Evolutionary conservation across 2,329 filamentous ascomycete species (phyloP).

Genomic region (Elsinoe arachidis): DNA sequence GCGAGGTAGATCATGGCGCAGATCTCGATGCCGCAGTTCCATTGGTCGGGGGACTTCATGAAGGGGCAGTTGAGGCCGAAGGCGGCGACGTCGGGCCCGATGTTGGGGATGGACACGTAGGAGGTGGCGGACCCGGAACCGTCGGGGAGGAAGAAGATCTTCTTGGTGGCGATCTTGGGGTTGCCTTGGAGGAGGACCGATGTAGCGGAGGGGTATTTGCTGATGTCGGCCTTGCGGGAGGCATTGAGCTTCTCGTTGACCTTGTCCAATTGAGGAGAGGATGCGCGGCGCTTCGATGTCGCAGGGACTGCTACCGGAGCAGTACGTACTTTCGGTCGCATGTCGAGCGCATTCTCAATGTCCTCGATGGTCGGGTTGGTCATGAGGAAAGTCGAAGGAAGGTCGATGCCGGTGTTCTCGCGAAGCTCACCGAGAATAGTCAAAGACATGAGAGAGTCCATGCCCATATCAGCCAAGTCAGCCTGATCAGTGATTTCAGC

Average conservation of each 20-base stretch:
- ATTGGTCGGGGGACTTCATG: conserved; percentile 60
- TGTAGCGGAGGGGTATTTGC: conserved; percentile 38
- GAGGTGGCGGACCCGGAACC: conserved; percentile 56
- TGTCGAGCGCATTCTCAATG: conserved; percentile 56
- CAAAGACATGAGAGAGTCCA: conserved; percentile 47
- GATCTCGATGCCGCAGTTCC: conserved; percentile 56
- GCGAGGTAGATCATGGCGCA: conserved; percentile 56
- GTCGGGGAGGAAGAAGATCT: conserved; percentile 45
- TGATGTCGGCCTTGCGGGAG: conserved; percentile 33
- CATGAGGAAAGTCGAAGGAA: conserved; percentile 48
- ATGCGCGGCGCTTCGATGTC: conserved; percentile 21
- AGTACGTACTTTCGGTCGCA: conserved; percentile 36
- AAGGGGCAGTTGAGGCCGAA: conserved; percentile 59
- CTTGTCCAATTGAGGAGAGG: conserved; percentile 34
- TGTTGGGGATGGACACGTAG: conserved; percentile 53
- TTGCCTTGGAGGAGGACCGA: conserved; percentile 52
- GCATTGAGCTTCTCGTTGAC: conserved; percentile 39
- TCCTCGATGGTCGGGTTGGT: conserved; percentile 55
- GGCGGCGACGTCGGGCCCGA: conserved; percentile 42
- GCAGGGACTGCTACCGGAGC: conserved; percentile 20
- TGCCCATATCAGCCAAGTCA: conserved; percentile 52
- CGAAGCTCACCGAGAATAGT: conserved; percentile 44
- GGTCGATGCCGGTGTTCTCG: conserved; percentile 42
- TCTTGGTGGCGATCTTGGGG: conserved; percentile 47
- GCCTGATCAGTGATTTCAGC: conserved; percentile 46